Percentiles rank a stretch among this genome's conserved stretches.
Evolutionary conservation across 2,329 filamentous ascomycete genomes (phyloP).

Genomic region (Penicillium palitans): DNA sequence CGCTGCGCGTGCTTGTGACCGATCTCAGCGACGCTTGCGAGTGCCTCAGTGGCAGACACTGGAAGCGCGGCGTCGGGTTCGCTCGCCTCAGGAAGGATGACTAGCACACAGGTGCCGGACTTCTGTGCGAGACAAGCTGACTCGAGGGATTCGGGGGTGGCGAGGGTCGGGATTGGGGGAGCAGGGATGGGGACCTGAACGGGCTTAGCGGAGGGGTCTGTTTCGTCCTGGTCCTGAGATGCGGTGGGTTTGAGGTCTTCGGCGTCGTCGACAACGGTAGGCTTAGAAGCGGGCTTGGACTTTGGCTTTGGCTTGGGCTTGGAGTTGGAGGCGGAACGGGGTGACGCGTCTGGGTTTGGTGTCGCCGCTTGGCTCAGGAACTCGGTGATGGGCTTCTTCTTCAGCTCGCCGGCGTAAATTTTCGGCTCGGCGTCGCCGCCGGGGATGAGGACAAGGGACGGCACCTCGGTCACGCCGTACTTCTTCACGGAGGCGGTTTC

Average conservation of each 20-base stretch:
- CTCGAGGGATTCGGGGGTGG: conserved; percentile 63
- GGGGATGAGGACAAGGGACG: conserved; percentile 76
- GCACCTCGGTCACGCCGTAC: conserved; percentile 77
- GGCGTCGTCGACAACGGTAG: conserved; percentile 48
- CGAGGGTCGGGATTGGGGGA: conserved; percentile 67
- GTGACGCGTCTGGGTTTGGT: conserved; percentile 72
- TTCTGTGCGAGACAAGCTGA: conserved; percentile 72
- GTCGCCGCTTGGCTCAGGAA: conserved; percentile 78
- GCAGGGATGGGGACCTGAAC: conserved; percentile 55
- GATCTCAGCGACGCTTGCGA: conserved; percentile 69
- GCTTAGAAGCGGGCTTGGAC: conserved; percentile 51
- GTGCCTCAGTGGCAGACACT: conserved; percentile 50
- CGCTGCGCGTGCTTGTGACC: conserved; percentile 70
- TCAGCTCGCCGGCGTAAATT: conserved; percentile 78
- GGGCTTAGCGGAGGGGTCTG: conserved; percentile 41
- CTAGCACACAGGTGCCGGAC: conserved; percentile 80
- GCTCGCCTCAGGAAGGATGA: conserved; percentile 61
- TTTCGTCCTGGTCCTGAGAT: conserved; percentile 35
- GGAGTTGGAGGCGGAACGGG: conserved; percentile 29
- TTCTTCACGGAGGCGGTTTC: conserved; percentile 69
- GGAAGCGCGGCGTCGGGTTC: conserved; percentile 52
- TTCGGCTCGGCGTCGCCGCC: conserved; percentile 67
- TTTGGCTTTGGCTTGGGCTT: conserved; percentile 44
- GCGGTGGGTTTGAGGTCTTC: conserved; percentile 49
- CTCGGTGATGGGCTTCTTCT: conserved; percentile 75